Evolutionary conservation across 805 yeast species (phyloP).

Genomic region (Suhomyces vadensis): DNA sequence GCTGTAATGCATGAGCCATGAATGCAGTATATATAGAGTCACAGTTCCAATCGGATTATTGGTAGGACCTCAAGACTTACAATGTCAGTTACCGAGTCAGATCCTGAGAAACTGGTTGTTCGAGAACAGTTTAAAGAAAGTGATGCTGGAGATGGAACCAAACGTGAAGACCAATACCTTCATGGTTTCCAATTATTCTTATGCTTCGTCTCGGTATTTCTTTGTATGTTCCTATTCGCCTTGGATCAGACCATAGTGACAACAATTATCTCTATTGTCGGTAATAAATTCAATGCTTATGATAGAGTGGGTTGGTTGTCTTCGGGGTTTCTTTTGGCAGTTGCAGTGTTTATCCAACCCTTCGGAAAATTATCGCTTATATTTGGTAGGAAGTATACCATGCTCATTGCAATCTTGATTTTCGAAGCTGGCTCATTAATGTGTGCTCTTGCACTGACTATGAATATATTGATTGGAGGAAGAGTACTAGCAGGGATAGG

Average conservation of each 20-base stretch:
- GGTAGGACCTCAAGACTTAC: too few relatives aligned
- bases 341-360: conserved; percentile 33
- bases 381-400: conserved; percentile 37
- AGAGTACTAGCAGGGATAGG: conserved; percentile 41
- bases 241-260: conserved; percentile 43
- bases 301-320: conserved; percentile 40
- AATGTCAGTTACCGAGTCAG: too few relatives aligned
- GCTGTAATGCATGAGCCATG: too few relatives aligned
- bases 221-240: conserved; percentile 36
- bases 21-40: too few relatives aligned
- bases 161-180: conserved; percentile 38
- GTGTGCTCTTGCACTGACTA: conserved; percentile 36
- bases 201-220: conserved; percentile 29
- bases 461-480: conserved; percentile 44
- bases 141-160: conserved; percentile 47
- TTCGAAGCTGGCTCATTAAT: conserved; percentile 39
- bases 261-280: conserved; percentile 36
- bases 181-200: conserved; percentile 26
- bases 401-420: conserved; percentile 24
- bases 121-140: conserved; percentile 39
- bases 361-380: conserved; percentile 40
- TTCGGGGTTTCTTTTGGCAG: conserved; percentile 37
- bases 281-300: conserved; percentile 35
- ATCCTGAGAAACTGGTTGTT: too few relatives aligned
- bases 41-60: too few relatives aligned